Base-by-base conservation (phyloP, 2,329 filamentous ascomycete genomes). In the Stagonosporopsis cucurbitacearum region DNA sequence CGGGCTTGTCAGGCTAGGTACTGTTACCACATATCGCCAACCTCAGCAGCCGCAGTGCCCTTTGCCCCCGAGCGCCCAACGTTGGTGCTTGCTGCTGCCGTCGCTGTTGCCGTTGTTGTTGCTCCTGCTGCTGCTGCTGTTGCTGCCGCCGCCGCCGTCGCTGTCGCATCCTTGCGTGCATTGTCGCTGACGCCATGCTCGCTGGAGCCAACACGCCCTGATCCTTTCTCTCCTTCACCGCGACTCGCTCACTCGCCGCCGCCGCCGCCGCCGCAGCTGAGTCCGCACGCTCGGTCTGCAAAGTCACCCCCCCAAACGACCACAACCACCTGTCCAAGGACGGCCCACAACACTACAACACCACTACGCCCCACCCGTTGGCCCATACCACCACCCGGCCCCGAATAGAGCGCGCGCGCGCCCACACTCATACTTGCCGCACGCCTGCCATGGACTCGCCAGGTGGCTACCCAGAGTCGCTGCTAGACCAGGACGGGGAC, bases 381-480 rank as follows among this genome's bases (percentile, higher is more conserved):
- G 42, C 40, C 32, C 26, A 26, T 33, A 40, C 40, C 40, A 41
- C 51, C 30, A 44, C 48, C 28, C 56, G n/a, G 25, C 41, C 51
- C 46, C 37, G 40, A 23, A 36, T 32, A 3, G 47, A n/a, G 26
- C 40, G 13, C 40, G 25, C 35, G 37, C 39, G 50, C 58, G 25
- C 55, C 15, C 57, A 15, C 61, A 9, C 41, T 11, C 28, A 32
- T 26, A 41, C 52, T 11, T 28, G 25, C 35, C 22, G 32, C 59
- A 26, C 39, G 40, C 23, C 41, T 66, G 54, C 26, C 54, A 84
- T 85, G 83, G 83, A 85, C 58, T 84, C 82, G 56, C 82, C 82
- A 43, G 78, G 78, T 36, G 77, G 78, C 57, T 83, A 82, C 65
- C 78, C 83, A 58, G 85, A 87, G 61, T 84, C 74, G 32, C 74